Evolutionary conservation across 164 flowering plant species (phyloP).

Genomic region (Amborella trichopoda): DNA sequence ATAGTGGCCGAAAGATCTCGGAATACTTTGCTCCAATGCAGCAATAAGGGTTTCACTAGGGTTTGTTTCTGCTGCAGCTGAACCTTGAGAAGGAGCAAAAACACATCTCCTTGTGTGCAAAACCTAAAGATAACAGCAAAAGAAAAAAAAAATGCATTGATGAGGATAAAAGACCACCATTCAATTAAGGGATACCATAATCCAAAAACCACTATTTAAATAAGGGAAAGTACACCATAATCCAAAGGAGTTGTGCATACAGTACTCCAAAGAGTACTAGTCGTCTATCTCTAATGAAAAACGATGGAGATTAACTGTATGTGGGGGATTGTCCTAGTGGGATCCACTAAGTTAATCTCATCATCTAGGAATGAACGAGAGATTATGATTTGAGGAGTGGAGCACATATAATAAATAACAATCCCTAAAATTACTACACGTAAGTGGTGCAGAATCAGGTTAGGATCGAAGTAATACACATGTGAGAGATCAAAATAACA

Average conservation of each 20-base stretch:
- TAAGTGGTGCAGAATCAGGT: no score
- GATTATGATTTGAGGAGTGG: background rate
- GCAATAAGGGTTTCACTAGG: slow-evolving; percentile 82
- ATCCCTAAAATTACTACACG: background rate
- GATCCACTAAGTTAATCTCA: no score
- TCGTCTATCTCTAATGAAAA: no score
- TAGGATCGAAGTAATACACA: no score
- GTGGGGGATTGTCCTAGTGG: no score
- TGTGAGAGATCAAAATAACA: background rate
- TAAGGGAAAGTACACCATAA: no score
- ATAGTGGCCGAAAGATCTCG: slow-evolving; percentile 58
- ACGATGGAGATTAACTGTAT: no score
- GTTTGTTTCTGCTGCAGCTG: slow-evolving; percentile 90
- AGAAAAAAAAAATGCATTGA: background rate
- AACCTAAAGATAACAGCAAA: slow-evolving; percentile 29
- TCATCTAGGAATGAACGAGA: background rate
- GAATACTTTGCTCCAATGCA: slow-evolving; percentile 64
- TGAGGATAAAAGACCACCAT: no score
- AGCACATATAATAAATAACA: background rate
- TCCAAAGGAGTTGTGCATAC: no score
- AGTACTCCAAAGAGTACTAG: no score
- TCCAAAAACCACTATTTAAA: background rate
- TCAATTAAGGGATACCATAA: no score
- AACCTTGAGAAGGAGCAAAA: slow-evolving; percentile 95
- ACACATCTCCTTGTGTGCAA: slow-evolving; percentile 62